Conservation (phyloP, 352 stramenopile species). For the Globisporangium alternatum region DNA sequence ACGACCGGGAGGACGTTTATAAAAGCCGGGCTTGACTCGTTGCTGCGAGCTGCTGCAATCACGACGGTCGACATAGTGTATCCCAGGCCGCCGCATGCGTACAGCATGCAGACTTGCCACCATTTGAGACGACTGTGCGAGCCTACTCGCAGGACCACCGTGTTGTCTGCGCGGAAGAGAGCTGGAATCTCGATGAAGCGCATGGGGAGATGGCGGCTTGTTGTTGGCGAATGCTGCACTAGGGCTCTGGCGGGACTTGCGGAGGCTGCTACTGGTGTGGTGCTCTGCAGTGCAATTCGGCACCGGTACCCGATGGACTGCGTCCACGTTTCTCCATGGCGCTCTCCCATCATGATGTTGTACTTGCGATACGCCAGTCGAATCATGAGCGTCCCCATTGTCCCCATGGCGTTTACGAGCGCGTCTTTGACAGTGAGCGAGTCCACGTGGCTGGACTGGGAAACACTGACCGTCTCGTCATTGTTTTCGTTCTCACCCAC, state of each 20-base stretch:
- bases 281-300: neutral
- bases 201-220: neutral
- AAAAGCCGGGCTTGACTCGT: neutral
- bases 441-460: neutral
- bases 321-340: neutral
- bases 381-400: slow-evolving; percentile 2
- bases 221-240: neutral
- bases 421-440: slow-evolving; percentile 1
- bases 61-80: neutral
- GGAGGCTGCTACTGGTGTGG: neutral
- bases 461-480: too few species aligned
- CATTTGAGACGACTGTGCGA: neutral
- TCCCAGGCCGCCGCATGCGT: neutral
- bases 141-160: neutral
- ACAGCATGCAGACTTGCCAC: neutral
- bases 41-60: neutral
- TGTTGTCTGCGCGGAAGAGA: neutral
- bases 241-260: neutral
- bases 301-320: slow-evolving; percentile 9
- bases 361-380: slow-evolving; percentile 6
- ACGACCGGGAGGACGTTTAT: neutral
- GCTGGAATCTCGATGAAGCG: slow-evolving; percentile 6
- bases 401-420: slow-evolving; percentile 2
- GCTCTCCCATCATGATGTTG: slow-evolving; percentile 5
- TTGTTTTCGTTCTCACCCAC: neutral